A percentile compares a stretch with the other conserved stretches of the same genome.
Conservation (phyloP, 768 basidiomycete genomes). For the Termitomyces bulborhizus region DNA sequence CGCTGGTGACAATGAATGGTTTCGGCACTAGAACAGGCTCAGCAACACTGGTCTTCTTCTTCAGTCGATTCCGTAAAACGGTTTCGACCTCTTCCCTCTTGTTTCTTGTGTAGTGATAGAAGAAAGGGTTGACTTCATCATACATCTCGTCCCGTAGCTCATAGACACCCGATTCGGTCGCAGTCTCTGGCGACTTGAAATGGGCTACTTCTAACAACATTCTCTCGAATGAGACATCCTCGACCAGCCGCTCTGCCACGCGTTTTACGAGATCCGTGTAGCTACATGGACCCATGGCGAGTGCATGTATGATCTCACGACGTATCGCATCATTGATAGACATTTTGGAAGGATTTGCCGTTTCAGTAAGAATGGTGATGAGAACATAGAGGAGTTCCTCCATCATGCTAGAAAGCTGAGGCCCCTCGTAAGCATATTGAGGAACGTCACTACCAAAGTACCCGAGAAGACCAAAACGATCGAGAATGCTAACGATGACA, state of each 20-base stretch:
- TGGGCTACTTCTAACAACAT: slow-evolving; percentile 74
- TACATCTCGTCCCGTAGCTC: slow-evolving; percentile 78
- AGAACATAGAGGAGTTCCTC: slow-evolving; percentile 89
- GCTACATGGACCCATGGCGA: slow-evolving; percentile 81
- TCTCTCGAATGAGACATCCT: slow-evolving; percentile 76
- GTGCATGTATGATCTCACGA: slow-evolving; percentile 84
- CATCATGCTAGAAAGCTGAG: slow-evolving; percentile 77
- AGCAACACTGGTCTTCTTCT: slow-evolving; percentile 52
- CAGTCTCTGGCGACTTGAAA: slow-evolving; percentile 76
- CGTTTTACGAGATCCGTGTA: slow-evolving; percentile 91
- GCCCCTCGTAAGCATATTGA: slow-evolving; percentile 57
- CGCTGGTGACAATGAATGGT: slow-evolving; percentile 53
- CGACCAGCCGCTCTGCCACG: slow-evolving; percentile 83
- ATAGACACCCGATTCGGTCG: slow-evolving; percentile 79
- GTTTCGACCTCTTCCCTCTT: slow-evolving; percentile 87
- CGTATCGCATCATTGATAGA: slow-evolving; percentile 58
- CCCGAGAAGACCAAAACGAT: slow-evolving; percentile 76
- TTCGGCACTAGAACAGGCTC: slow-evolving; percentile 77
- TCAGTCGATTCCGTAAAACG: slow-evolving; percentile 58
- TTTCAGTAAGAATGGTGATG: slow-evolving; percentile 83
- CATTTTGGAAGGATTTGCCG: slow-evolving; percentile 65
- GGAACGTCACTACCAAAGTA: slow-evolving; percentile 73
- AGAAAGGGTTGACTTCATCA: slow-evolving; percentile 91
- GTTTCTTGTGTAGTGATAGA: slow-evolving; percentile 93
- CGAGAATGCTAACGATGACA: slow-evolving; percentile 81